Evolutionary conservation across 2,329 filamentous ascomycete genomes (phyloP).

Genomic region (Aspergillus vadensis): DNA sequence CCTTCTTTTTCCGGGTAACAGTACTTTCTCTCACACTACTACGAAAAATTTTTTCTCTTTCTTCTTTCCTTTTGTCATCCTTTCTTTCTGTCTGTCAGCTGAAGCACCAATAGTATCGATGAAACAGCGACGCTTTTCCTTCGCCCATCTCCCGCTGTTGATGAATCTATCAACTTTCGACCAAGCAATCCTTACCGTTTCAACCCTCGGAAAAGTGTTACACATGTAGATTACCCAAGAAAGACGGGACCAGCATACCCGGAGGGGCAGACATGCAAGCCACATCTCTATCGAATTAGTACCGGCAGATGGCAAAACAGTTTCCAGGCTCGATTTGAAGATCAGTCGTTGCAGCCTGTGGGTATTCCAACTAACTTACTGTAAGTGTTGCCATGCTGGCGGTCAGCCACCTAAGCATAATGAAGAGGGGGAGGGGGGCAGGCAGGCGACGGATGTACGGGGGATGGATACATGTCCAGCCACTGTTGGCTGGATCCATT

Average conservation of each 20-base stretch:
- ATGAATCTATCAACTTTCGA: not conserved
- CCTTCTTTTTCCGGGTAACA: not conserved
- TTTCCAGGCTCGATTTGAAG: conserved; percentile 2
- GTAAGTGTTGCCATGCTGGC: conserved; percentile 16
- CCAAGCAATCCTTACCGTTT: not conserved
- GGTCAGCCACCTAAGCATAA: conserved; percentile 18
- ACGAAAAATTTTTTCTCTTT: not conserved
- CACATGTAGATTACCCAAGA: conserved; percentile 3
- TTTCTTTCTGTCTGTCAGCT: not conserved
- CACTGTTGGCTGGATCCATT: conserved; percentile 16
- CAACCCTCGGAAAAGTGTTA: not conserved
- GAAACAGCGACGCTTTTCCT: not conserved
- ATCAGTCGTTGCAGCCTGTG: conserved; percentile 3
- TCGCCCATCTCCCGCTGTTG: not conserved
- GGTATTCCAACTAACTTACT: not conserved
- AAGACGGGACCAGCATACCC: not conserved
- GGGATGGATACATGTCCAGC: conserved; percentile 17
- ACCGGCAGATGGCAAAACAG: conserved; percentile 2
- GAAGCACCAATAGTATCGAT: not conserved
- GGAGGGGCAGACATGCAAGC: conserved; percentile 6
- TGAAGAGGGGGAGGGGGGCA: not conserved
- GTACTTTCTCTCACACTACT: not conserved
- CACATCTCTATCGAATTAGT: conserved; percentile 4
- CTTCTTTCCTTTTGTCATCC: not conserved
- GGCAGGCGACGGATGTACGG: conserved; percentile 1